These are phyloP conservation scores for Hemisphaericaspora xylofermentans DNA, from an alignment of 1,139 yeast genomes.

Conservation along the genomic window DNA sequence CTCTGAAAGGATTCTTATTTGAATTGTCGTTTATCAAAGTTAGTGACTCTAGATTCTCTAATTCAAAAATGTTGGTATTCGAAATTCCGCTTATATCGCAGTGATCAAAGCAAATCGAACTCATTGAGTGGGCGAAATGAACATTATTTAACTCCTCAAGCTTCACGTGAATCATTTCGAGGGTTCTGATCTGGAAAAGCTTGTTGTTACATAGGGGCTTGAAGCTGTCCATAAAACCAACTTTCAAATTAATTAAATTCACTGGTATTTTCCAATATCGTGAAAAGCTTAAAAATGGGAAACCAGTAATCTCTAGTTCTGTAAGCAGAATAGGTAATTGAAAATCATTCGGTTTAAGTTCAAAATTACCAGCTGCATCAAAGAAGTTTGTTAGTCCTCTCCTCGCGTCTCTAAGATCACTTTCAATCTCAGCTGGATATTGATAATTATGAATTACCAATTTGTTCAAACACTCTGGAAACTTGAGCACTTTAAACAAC, in stretches of 20 bases:
- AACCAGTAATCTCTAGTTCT: background rate
- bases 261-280: constrained; percentile 2
- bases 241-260: background rate
- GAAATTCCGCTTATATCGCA: background rate
- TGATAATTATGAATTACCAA: background rate
- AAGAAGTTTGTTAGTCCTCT: background rate
- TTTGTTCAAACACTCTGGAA: background rate
- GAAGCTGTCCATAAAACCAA: background rate
- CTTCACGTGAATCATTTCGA: background rate
- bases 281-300: constrained; percentile 1
- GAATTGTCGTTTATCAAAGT: background rate
- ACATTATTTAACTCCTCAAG: background rate
- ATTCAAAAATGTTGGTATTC: constrained; percentile 1
- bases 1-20: background rate
- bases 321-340: background rate
- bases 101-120: background rate
- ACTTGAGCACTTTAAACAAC: background rate
- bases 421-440: background rate
- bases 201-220: background rate
- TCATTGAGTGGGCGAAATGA: constrained; percentile 1
- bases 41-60: background rate
- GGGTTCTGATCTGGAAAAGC: background rate
- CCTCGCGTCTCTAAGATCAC: background rate
- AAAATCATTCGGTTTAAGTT: background rate
- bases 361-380: background rate